Conservation (phyloP, 176 grass and related monocot genomes). For the Cocos nucifera region DNA sequence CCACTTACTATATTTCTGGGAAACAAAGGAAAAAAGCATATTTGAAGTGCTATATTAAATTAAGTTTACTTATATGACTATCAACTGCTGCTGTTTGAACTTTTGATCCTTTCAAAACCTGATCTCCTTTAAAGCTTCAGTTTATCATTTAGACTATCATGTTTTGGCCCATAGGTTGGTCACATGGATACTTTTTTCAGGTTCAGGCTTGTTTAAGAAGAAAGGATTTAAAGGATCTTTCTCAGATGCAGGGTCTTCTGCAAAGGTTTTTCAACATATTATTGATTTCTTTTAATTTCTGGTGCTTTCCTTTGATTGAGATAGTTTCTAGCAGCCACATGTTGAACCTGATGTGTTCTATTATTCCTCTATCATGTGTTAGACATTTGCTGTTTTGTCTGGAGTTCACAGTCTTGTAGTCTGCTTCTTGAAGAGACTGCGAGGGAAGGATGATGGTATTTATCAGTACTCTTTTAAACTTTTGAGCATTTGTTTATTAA, state of each 20-base stretch:
- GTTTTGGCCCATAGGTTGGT: no score
- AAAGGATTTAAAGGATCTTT: conserved; percentile 89
- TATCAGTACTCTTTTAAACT: neutral
- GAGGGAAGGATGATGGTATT: conserved; percentile 93
- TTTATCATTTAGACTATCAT: no score
- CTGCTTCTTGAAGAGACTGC: conserved; percentile 73
- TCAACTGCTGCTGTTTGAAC: no score
- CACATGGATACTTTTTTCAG: conserved; percentile 16
- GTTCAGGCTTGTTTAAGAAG: conserved; percentile 77
- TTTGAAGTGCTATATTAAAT: no score
- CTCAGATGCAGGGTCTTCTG: conserved; percentile 63
- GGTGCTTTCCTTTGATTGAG: neutral
- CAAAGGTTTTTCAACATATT: conserved; percentile 48
- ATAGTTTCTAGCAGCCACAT: neutral
- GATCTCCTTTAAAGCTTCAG: no score
- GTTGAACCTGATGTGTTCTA: neutral
- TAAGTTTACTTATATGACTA: no score
- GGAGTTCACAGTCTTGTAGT: conserved; percentile 85
- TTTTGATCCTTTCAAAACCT: no score
- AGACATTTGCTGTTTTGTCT: conserved; percentile 95
- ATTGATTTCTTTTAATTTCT: neutral
- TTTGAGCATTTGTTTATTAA: neutral
- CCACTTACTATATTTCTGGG: no score
- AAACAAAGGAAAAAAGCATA: no score
- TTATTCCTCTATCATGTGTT: conserved; percentile 22